Evolutionary conservation across 768 basidiomycete species (phyloP).

Genomic region (Mycena vulgaris): DNA sequence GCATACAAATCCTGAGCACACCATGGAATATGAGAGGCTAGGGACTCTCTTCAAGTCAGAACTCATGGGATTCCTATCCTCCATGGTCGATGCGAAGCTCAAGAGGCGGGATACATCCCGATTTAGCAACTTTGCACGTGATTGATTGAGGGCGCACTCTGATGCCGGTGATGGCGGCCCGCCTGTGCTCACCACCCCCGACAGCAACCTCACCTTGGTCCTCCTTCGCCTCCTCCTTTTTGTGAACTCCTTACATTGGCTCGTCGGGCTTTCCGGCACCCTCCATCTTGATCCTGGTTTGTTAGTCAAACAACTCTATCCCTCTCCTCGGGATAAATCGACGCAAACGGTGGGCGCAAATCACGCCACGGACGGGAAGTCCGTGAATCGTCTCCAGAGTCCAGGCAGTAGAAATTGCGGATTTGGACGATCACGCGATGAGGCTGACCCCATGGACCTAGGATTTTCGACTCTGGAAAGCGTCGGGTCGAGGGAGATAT

Average conservation of each 20-base stretch:
- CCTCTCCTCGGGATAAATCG: slow-evolving; percentile 40
- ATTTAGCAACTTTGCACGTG: too few species aligned
- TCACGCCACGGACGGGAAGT: slow-evolving; percentile 25
- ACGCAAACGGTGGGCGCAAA: slow-evolving; percentile 40
- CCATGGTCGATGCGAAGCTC: too few species aligned
- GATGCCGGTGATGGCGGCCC: too few species aligned
- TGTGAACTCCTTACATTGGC: slow-evolving; percentile 4
- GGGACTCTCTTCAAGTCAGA: too few species aligned
- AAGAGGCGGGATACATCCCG: too few species aligned
- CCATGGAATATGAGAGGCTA: too few species aligned
- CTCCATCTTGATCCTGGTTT: slow-evolving; percentile 22
- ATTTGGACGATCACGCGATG: slow-evolving; percentile 23
- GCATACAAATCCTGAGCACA: too few species aligned
- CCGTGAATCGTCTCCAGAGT: slow-evolving; percentile 42
- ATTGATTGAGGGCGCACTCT: too few species aligned
- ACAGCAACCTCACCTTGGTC: too few species aligned
- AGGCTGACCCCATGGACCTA: slow-evolving; percentile 51
- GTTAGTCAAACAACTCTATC: slow-evolving; percentile 37
- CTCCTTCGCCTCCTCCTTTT: too few species aligned
- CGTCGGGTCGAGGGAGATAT: slow-evolving; percentile 44
- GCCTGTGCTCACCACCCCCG: too few species aligned
- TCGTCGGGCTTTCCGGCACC: background rate
- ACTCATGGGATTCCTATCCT: too few species aligned
- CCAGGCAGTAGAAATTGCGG: slow-evolving; percentile 44
- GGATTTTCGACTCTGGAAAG: slow-evolving; percentile 46